Conservation (phyloP, 305 asterid genomes). For the Striga hermonthica region DNA sequence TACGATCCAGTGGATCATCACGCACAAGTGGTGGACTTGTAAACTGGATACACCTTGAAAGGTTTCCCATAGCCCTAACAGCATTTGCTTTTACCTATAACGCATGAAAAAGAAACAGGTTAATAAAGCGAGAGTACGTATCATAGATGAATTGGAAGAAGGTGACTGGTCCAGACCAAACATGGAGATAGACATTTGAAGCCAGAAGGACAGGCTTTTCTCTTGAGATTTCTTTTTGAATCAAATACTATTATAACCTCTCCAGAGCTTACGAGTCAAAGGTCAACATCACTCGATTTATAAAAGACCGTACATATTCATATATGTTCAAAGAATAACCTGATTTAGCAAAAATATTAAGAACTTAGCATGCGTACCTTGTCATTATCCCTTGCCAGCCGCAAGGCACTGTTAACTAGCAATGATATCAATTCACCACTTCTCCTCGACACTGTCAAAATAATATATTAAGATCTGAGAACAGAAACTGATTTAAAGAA, state of each 20-base stretch:
- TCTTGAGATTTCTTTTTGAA: neutral
- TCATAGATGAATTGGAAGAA: conserved; percentile 1
- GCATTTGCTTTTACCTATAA: conserved; percentile 91
- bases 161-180: conserved; percentile 24
- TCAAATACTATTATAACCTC: neutral
- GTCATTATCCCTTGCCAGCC: conserved; percentile 79
- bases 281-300: conserved; percentile 3
- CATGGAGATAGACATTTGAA: conserved; percentile 13
- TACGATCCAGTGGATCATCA: conserved; percentile 36
- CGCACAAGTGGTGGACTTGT: conserved; percentile 35
- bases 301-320: conserved; percentile 10
- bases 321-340: conserved; percentile 12
- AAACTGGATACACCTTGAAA: conserved; percentile 64
- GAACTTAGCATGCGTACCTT: conserved; percentile 50
- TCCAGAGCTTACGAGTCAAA: neutral
- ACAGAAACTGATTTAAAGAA: conserved; percentile 28
- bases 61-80: conserved; percentile 92
- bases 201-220: conserved; percentile 1
- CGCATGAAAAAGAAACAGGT: conserved; percentile 27
- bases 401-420: conserved; percentile 67
- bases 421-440: conserved; percentile 46
- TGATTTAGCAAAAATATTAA: conserved; percentile 2
- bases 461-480: conserved; percentile 33
- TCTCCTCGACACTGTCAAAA: conserved; percentile 49
- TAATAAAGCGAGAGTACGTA: neutral